phyloP scores from a whole-genome alignment of 306 rosid species.

The Mimosa pudica region DNA sequence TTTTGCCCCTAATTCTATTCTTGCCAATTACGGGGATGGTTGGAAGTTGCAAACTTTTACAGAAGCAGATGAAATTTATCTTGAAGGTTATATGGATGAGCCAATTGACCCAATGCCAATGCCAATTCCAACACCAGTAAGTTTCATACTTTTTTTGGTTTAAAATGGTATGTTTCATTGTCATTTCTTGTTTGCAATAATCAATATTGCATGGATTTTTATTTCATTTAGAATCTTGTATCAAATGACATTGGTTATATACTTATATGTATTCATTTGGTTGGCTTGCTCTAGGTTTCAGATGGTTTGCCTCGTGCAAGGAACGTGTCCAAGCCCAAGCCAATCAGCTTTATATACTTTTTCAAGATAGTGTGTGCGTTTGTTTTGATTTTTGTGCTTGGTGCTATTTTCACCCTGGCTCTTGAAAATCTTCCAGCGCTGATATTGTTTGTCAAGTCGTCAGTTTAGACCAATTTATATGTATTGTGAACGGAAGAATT shows the following conservation, averaged over 20 bases:
- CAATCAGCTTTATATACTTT: constrained; percentile 46
- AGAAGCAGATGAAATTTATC: constrained; percentile 33
- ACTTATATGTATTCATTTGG: constrained; percentile 23
- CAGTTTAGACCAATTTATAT: constrained; percentile 19
- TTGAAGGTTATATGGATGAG: constrained; percentile 10
- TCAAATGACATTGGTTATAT: constrained; percentile 11
- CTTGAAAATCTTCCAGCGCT: constrained; percentile 73
- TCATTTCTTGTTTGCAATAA: not conserved
- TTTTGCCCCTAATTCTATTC: constrained; percentile 65
- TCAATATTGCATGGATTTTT: not conserved
- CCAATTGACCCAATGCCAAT: constrained; percentile 12
- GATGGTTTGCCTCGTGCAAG: constrained; percentile 30
- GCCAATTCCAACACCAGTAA: constrained; percentile 25
- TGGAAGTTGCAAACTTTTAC: constrained; percentile 71
- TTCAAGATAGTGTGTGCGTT: constrained; percentile 64
- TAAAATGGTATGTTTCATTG: not conserved
- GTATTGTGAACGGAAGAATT: not conserved
- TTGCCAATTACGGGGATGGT: constrained; percentile 52
- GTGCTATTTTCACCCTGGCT: constrained; percentile 61
- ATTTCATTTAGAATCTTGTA: not conserved
- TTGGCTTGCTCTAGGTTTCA: constrained; percentile 44
- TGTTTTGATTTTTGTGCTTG: constrained; percentile 61
- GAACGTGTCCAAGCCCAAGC: constrained; percentile 42
- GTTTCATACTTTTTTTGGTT: not conserved
- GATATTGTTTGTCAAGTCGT: constrained; percentile 44